Evolutionary conservation across 1,139 yeast species (phyloP).

Genomic region (Yamadazyma oceani): DNA sequence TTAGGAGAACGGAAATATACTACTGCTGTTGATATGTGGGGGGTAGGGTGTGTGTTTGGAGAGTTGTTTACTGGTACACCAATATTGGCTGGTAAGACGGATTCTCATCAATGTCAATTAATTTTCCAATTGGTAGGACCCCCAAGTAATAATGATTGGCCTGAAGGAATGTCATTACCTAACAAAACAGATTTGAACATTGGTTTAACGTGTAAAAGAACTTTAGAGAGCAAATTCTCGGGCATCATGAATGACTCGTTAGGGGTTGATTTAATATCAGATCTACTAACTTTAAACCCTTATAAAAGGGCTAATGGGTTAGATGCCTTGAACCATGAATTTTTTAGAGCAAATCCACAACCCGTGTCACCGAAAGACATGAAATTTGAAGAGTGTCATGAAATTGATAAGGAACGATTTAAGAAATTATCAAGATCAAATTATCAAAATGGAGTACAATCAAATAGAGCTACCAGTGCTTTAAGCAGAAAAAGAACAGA

Average conservation of each 20-base stretch:
- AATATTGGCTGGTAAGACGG: slow-evolving; percentile 81
- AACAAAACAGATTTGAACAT: slow-evolving; percentile 47
- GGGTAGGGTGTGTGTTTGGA: slow-evolving; percentile 93
- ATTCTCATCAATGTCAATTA: slow-evolving; percentile 84
- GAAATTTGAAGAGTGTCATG: slow-evolving; percentile 81
- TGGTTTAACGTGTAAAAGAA: slow-evolving; percentile 52
- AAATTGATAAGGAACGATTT: slow-evolving; percentile 71
- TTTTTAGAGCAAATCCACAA: slow-evolving; percentile 63
- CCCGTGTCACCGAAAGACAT: slow-evolving; percentile 58
- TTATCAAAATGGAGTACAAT: not conserved
- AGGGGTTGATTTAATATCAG: slow-evolving; percentile 48
- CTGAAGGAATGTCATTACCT: slow-evolving; percentile 63
- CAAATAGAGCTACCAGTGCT: not conserved
- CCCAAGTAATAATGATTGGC: slow-evolving; percentile 67
- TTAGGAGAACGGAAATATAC: slow-evolving; percentile 85
- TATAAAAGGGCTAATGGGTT: slow-evolving; percentile 69
- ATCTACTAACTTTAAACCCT: slow-evolving; percentile 68
- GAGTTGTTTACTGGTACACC: slow-evolving; percentile 84
- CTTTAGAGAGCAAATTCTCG: slow-evolving; percentile 47
- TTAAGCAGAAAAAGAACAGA: slow-evolving; percentile 1
- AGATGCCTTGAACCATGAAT: slow-evolving; percentile 71
- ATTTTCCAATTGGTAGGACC: slow-evolving; percentile 83
- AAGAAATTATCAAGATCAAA: slow-evolving; percentile 24
- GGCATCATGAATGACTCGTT: slow-evolving; percentile 30
- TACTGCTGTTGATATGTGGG: slow-evolving; percentile 96